These are phyloP conservation scores for Hibiscus tridactylites DNA, from an alignment of 345 rosid genomes.

Conservation along the genomic window DNA sequence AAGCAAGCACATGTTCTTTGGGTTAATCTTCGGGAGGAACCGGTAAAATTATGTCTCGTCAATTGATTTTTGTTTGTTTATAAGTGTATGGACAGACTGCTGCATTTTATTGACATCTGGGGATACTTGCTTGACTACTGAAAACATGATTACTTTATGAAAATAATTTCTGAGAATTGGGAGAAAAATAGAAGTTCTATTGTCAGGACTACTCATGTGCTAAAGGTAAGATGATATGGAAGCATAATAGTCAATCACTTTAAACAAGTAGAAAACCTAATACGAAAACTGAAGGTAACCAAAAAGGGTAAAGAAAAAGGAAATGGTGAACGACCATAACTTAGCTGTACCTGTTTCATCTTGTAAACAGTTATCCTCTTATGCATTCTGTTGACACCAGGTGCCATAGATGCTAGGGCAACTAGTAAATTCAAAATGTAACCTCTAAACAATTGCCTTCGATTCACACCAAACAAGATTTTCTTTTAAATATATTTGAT, in stretches of 20 bases:
- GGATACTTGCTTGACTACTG: neutral
- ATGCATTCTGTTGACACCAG: neutral
- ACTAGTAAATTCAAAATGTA: neutral
- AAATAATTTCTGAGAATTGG: neutral
- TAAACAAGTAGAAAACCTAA: neutral
- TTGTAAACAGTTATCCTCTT: neutral
- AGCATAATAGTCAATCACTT: neutral
- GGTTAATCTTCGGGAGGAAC: conserved; percentile 97
- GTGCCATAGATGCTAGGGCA: neutral
- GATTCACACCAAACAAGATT: too few relatives aligned
- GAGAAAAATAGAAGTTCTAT: neutral
- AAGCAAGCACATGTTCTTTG: conserved; percentile 61
- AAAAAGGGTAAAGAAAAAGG: neutral
- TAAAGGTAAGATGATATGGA: neutral
- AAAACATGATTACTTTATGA: neutral
- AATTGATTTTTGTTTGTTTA: neutral
- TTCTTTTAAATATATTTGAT: too few relatives aligned
- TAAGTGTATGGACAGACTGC: neutral
- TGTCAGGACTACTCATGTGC: neutral
- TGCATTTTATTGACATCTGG: neutral
- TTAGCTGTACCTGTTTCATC: neutral
- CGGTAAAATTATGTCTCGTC: conserved; percentile 36
- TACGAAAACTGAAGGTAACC: neutral
- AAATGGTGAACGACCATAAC: neutral
- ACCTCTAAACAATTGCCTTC: too few relatives aligned